Base-by-base conservation (phyloP, 352 stramenopile species). In the Globisporangium splendens region DNA sequence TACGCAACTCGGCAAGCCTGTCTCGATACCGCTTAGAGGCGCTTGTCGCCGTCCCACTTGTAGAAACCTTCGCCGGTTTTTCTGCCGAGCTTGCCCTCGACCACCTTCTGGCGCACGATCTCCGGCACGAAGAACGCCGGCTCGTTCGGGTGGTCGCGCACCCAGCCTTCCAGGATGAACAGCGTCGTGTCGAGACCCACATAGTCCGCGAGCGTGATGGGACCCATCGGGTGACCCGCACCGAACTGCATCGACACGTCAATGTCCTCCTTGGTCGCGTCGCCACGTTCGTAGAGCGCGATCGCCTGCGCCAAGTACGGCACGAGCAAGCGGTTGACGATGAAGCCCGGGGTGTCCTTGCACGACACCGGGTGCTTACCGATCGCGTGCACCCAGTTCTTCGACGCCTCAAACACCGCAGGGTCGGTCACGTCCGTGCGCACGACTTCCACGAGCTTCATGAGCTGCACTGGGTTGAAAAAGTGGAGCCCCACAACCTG, bases 51-150 rank as follows among this genome's bases (percentile, higher is more conserved):
- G 60, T 92, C 81, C 84, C 84, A 96, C 70, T 97, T 83, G 78
- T 98, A 99, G 59, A 99, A 99, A 8, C 96, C 97, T 57, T 98
- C 93, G 49, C 97, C 97, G 8, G 79, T 94, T 75, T 99, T 99
- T 59, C 97, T 83, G 55, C 97, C 97, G 28, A 99, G 71, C 60
- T 99, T 95, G 46, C 95, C 96, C 43, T 92, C 84, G 8, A 81
- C 77, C 14, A 99, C 96, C 64, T 97, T 98, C 51, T 93, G 71
- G 46, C 83, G 73, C 46, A 99, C 64, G 47, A 91, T 93, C 35
- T 96, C 63, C 2, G 97, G 97, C 50, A 99, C 90, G 47, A 97
- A 87, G 77, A 99, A 99, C 22, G 96, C 85, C 8, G 87, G 90
- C 51, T 99, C 96, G 64, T 98, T 88, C 18, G 96, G 96, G 83